Conservation (phyloP, 2,329 filamentous ascomycete species). For the Phaeosphaeriaceae sp. region DNA sequence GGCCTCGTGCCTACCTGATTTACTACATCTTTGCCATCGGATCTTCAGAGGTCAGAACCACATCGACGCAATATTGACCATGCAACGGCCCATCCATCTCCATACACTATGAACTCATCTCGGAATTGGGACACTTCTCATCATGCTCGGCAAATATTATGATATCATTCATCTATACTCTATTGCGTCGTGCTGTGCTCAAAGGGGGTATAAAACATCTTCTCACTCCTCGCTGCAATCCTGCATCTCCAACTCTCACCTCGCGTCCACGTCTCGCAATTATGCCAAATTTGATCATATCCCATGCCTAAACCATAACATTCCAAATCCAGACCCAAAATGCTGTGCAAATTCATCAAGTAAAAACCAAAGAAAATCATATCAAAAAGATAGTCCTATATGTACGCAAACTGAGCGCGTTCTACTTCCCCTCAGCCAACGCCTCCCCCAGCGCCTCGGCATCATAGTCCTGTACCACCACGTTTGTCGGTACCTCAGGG, state of each 20-base stretch:
- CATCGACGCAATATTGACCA: no score
- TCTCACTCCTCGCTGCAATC: not conserved
- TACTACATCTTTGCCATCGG: no score
- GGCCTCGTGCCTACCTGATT: no score
- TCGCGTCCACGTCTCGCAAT: not conserved
- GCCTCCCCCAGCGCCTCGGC: conserved; percentile 48
- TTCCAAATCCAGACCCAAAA: not conserved
- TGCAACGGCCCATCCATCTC: no score
- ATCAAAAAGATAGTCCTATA: not conserved
- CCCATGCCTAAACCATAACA: not conserved
- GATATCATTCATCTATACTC: not conserved
- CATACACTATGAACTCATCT: no score
- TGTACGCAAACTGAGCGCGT: not conserved
- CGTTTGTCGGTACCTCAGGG: conserved; percentile 40
- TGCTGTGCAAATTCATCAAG: not conserved
- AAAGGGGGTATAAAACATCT: not conserved
- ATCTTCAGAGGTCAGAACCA: no score
- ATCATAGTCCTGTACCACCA: conserved; percentile 47
- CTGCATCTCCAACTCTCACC: not conserved
- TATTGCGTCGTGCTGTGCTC: not conserved
- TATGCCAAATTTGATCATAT: not conserved
- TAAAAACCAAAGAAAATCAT: not conserved
- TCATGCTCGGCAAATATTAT: not conserved
- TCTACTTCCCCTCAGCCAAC: conserved; percentile 22
- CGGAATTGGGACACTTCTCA: no score